Percentiles rank a stretch among this genome's conserved stretches.
Conservation (phyloP, 768 basidiomycete species). For the Panaeolus papilionaceus region DNA sequence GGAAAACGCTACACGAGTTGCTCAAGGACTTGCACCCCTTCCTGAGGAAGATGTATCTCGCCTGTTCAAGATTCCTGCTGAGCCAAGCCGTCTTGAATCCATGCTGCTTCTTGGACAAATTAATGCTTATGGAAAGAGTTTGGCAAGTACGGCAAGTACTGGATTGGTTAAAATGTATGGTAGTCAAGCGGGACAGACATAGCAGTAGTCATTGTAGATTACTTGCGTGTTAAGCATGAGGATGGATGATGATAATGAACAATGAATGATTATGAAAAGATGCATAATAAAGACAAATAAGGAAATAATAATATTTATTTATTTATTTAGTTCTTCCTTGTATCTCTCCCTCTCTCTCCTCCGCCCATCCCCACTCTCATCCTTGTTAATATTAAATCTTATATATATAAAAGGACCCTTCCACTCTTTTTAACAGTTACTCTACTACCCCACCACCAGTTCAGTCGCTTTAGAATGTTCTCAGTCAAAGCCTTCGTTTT, state of each 20-base stretch:
- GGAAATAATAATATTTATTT: not conserved
- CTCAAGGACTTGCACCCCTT: slow-evolving; percentile 84
- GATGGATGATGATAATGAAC: not conserved
- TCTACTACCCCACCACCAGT: slow-evolving; percentile 17
- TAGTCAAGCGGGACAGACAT: slow-evolving; percentile 39
- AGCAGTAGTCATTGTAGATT: not conserved
- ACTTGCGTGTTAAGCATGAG: not conserved
- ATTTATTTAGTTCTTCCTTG: not conserved
- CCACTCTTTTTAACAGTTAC: slow-evolving; percentile 24
- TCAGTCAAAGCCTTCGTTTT: slow-evolving; percentile 50
- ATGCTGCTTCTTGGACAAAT: slow-evolving; percentile 87
- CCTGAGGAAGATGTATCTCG: slow-evolving; percentile 88
- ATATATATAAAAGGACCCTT: slow-evolving; percentile 20
- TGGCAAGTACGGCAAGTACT: slow-evolving; percentile 66
- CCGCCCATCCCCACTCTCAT: slow-evolving; percentile 16
- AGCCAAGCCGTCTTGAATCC: slow-evolving; percentile 89
- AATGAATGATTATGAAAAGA: not conserved
- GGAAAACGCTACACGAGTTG: slow-evolving; percentile 80
- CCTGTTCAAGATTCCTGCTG: slow-evolving; percentile 86
- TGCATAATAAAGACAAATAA: not conserved
- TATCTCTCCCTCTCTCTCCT: slow-evolving; percentile 17
- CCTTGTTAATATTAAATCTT: slow-evolving; percentile 18
- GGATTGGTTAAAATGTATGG: slow-evolving; percentile 90
- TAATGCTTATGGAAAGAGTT: slow-evolving; percentile 81
- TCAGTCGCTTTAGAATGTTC: slow-evolving; percentile 39